phyloP scores from a whole-genome alignment of 75 land plant genomes.

The Picea sitchensis region DNA sequence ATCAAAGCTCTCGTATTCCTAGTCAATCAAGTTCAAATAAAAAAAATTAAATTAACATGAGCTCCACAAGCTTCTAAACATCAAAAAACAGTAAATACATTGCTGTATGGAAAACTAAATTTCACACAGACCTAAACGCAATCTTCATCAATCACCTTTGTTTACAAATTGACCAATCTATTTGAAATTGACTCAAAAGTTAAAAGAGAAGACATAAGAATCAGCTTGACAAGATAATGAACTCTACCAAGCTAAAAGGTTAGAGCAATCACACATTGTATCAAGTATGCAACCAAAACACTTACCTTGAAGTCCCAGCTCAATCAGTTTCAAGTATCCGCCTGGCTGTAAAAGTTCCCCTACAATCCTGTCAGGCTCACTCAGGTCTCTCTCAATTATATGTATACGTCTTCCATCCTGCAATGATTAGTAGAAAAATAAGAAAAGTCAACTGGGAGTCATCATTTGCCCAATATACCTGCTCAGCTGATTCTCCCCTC shows the following conservation, averaged over 20 bases:
- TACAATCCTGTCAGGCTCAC: slow-evolving; percentile 92
- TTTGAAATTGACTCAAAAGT: background rate
- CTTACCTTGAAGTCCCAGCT: slow-evolving; percentile 78
- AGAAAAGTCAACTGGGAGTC: no score
- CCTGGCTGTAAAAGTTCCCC: slow-evolving; percentile 96
- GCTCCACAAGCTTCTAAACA: no score
- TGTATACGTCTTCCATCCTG: slow-evolving; percentile 83
- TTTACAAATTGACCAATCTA: background rate
- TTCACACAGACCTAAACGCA: background rate
- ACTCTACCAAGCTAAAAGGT: background rate
- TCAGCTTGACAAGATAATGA: background rate
- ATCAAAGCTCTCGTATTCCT: background rate
- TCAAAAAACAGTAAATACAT: background rate
- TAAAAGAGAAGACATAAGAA: background rate
- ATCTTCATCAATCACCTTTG: background rate
- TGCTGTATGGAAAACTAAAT: background rate
- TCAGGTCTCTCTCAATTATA: slow-evolving; percentile 82
- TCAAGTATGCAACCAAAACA: background rate
- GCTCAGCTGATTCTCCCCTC: no score
- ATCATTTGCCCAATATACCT: no score
- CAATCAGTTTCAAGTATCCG: slow-evolving; percentile 85
- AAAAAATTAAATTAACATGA: background rate
- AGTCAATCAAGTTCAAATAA: background rate
- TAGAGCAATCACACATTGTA: background rate
- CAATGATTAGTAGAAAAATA: background rate